phyloP scores from a whole-genome alignment of 768 basidiomycete genomes.

The Leccinum aurantiacum region DNA sequence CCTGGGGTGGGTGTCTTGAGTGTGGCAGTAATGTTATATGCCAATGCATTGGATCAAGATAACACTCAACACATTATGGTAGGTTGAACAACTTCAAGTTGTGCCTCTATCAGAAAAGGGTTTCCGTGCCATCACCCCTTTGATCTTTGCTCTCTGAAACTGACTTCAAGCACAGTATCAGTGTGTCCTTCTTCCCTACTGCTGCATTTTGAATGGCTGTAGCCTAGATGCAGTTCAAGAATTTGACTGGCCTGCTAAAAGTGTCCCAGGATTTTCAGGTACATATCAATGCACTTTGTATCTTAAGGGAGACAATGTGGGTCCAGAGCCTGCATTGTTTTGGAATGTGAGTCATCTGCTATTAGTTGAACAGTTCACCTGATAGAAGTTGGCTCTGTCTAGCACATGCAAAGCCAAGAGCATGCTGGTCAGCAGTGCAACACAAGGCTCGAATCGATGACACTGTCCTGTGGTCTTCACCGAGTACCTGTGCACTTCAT shows the following conservation, averaged over 20 bases:
- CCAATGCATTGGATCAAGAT: background rate
- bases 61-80: background rate
- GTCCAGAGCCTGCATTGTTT: background rate
- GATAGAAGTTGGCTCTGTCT: background rate
- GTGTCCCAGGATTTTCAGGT: too few species aligned
- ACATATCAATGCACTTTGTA: background rate
- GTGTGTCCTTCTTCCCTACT: background rate
- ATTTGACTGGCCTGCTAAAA: background rate
- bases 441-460: background rate
- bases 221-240: background rate
- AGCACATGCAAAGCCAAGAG: background rate
- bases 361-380: background rate
- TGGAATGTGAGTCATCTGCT: background rate
- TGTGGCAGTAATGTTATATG: background rate
- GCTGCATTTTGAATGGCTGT: background rate
- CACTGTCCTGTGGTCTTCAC: background rate
- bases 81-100: background rate
- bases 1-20: background rate
- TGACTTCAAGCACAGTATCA: background rate
- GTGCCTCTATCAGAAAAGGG: background rate
- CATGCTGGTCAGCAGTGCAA: background rate
- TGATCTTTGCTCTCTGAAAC: background rate
- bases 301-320: background rate
- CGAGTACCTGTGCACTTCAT: background rate
- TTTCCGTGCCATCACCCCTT: background rate